Base-by-base conservation (phyloP, 345 rosid genomes). In the Chamaenerion angustifolium region DNA sequence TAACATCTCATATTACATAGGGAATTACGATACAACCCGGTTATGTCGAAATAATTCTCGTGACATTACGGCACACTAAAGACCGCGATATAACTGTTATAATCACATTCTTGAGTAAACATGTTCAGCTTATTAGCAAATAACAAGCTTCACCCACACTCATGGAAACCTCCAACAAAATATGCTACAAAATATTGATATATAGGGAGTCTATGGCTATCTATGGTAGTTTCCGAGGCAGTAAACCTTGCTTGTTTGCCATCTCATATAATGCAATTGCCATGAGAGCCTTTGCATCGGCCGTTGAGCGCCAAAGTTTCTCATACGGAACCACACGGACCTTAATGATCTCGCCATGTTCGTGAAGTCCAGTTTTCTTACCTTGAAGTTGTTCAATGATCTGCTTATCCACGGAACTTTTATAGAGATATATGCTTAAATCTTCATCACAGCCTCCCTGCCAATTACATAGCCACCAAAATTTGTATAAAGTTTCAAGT, bases 361-460 rank as follows among this genome's bases (percentile, higher is more conserved):
- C 80, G 1, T 31, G 77, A 17, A 78, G 83, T 37, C 98, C 95
- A 12, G 88, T 66, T 72, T 83, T 82, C 71, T 76, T 86, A 12
- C 94, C 98, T 78, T 80, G 87, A 45, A 90, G 69, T 49, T 76
- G 79, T 27, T 45, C 65, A 63, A 81, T 76, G 11, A 67, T 58
- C 51, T 78, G 88, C 59, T 69, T 65, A 27, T 68, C 75, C n/a
- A 90, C 86, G 51, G 50, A 8, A 31, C 71, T 74, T 78, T 69
- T 76, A 62, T 79, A 86, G 10, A 86, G 70, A 65, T 83, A 83
- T 63, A 90, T 45, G 46, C 92, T 66, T 44, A 90, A 54, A 69
- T 81, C 95, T 74, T 90, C 95, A 50, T 90, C 95, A n/a, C 95
- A 81, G 16, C 95, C 94, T 62, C 98, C 98, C 98, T 83, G 7